These are phyloP conservation scores for Hypoxylon rubiginosum DNA, from an alignment of 2,329 filamentous ascomycete genomes.

Conservation along the genomic window DNA sequence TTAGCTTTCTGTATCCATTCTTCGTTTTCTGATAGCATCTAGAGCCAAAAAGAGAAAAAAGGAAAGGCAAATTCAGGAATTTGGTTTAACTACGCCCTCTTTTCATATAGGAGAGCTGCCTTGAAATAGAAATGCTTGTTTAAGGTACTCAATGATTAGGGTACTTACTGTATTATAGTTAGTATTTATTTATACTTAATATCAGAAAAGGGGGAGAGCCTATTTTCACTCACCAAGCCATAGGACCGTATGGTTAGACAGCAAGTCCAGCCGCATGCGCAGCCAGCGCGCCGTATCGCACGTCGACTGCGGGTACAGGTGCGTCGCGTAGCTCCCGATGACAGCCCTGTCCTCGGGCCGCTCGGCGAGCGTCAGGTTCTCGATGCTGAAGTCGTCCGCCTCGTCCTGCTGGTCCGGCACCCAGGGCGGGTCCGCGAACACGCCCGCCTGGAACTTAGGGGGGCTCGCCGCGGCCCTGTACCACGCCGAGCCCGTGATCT, in stretches of 20 bases:
- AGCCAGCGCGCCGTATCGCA: constrained; percentile 52
- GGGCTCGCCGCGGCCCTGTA: constrained; percentile 42
- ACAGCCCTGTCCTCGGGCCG: constrained; percentile 50
- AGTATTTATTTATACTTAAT: neutral
- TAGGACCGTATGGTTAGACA: constrained; percentile 52
- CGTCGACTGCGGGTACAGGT: constrained; percentile 56
- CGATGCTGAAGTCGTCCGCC: constrained; percentile 54
- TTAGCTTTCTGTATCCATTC: neutral
- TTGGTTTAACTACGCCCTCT: neutral
- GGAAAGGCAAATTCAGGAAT: neutral
- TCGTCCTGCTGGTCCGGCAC: constrained; percentile 56
- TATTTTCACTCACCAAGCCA: constrained; percentile 45
- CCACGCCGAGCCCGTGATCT: constrained; percentile 51
- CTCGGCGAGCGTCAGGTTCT: constrained; percentile 50
- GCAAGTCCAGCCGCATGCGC: constrained; percentile 52
- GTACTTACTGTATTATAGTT: constrained; percentile 19
- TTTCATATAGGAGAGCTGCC: neutral
- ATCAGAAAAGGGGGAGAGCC: neutral
- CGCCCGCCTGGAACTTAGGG: constrained; percentile 53
- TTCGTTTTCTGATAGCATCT: neutral
- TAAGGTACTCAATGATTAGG: too few species aligned
- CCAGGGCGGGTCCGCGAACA: constrained; percentile 54
- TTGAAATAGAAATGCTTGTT: too few species aligned
- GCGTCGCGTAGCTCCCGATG: constrained; percentile 53
- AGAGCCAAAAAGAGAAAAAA: neutral